A percentile compares a stretch with the other conserved stretches of the same genome.
Conservation (phyloP, 768 basidiomycete species). For the Rubroboletus pulcherrimus region DNA sequence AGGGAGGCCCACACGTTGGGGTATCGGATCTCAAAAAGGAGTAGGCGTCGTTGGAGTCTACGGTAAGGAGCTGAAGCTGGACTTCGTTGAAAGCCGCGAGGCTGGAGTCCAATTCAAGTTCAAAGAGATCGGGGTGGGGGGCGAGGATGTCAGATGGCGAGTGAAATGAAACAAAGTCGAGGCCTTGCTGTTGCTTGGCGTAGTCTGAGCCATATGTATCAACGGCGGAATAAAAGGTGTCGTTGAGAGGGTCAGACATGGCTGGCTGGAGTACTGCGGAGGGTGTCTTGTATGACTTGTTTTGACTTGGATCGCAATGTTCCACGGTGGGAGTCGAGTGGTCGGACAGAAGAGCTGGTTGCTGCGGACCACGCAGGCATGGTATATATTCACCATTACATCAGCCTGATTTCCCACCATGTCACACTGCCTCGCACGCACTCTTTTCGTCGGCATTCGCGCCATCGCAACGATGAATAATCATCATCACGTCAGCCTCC, state of each 20-base stretch:
- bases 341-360: constrained; percentile 12
- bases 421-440: constrained; percentile 23
- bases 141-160: constrained; percentile 68
- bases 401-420: constrained; percentile 30
- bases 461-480: constrained; percentile 7
- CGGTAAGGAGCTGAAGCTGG: constrained; percentile 58
- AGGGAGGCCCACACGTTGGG: constrained; percentile 67
- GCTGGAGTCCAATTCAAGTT: constrained; percentile 72
- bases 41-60: constrained; percentile 64
- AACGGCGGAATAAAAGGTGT: constrained; percentile 32
- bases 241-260: constrained; percentile 32
- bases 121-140: constrained; percentile 79
- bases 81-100: constrained; percentile 64
- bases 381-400: constrained; percentile 35
- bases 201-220: constrained; percentile 36
- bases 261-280: constrained; percentile 26
- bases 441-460: constrained; percentile 14
- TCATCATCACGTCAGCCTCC: constrained; percentile 17
- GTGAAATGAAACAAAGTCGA: constrained; percentile 69
- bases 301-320: constrained; percentile 16
- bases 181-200: constrained; percentile 41
- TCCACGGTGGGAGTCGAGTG: background rate
- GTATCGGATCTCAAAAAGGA: constrained; percentile 59
- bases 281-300: constrained; percentile 12
- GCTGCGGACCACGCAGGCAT: constrained; percentile 34